Percentiles rank a stretch among this genome's conserved stretches.
These are phyloP conservation scores for Elsinoe fawcettii DNA, from an alignment of 2,329 filamentous ascomycete genomes.

Conservation along the genomic window DNA sequence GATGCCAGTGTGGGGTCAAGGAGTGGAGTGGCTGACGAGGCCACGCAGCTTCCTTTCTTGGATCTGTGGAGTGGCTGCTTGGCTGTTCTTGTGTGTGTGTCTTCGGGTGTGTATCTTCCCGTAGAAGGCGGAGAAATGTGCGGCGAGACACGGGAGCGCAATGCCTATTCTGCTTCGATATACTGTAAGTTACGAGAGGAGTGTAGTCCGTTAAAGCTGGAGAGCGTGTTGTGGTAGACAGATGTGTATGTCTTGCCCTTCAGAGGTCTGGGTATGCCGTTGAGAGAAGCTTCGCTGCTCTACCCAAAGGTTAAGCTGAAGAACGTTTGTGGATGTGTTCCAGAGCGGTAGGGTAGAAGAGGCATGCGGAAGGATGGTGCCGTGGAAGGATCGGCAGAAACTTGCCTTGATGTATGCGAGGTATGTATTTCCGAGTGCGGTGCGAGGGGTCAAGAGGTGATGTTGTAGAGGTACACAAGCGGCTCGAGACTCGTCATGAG, in stretches of 20 bases:
- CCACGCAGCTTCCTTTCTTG: constrained; percentile 9
- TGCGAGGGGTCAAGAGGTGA: neutral
- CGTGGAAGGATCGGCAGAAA: neutral
- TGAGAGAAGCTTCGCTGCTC: neutral
- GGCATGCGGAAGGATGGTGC: neutral
- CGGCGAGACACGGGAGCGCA: neutral
- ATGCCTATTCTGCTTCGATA: neutral
- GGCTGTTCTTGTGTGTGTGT: neutral
- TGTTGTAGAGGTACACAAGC: neutral
- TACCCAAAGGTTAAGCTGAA: neutral
- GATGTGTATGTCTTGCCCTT: neutral
- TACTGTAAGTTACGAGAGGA: neutral
- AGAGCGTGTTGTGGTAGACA: neutral
- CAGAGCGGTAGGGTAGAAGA: neutral
- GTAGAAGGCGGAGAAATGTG: neutral
- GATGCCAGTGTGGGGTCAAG: neutral
- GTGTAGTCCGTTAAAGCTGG: too few relatives aligned
- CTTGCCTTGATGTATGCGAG: neutral
- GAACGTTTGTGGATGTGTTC: neutral
- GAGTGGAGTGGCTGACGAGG: constrained; percentile 1
- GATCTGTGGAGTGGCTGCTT: neutral
- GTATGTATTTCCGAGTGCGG: neutral
- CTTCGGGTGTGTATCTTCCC: neutral
- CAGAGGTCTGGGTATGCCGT: neutral
- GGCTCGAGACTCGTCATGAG: neutral